Conservation (phyloP, 768 basidiomycete genomes). For the Obba rivulosa region DNA sequence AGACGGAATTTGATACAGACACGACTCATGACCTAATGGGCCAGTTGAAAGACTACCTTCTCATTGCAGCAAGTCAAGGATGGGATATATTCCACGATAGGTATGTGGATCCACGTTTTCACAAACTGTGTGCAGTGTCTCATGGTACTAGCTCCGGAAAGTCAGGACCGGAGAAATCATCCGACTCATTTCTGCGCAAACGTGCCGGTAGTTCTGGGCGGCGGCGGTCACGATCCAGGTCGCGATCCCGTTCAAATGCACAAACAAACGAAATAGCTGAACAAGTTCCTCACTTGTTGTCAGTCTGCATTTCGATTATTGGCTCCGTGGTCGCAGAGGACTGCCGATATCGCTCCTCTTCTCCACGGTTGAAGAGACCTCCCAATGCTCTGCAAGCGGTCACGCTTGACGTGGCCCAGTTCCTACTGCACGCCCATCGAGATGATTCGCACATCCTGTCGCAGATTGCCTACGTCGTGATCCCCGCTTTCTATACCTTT, state of each 20-base stretch:
- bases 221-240: conserved; percentile 20
- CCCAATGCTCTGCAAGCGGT: conserved; percentile 73
- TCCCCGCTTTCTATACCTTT: conserved; percentile 75
- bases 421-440: conserved; percentile 52
- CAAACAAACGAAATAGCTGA: neutral
- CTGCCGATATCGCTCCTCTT: conserved; percentile 57
- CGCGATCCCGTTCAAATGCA: conserved; percentile 41
- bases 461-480: conserved; percentile 59
- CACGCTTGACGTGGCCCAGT: conserved; percentile 65
- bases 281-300: conserved; percentile 48
- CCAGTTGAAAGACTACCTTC: conserved; percentile 55
- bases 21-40: conserved; percentile 57
- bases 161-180: no score
- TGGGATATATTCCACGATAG: conserved; percentile 62
- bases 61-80: conserved; percentile 47
- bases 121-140: no score
- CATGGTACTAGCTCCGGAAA: no score
- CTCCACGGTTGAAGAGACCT: conserved; percentile 59
- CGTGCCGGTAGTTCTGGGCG: conserved; percentile 6
- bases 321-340: conserved; percentile 67
- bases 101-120: conserved; percentile 21
- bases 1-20: conserved; percentile 54
- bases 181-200: conserved; percentile 9
- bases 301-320: conserved; percentile 53
- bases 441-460: conserved; percentile 48